Percentiles rank a stretch among this genome's conserved stretches.
These are phyloP conservation scores for Drosera capensis DNA, from an alignment of 148 eudicot species.

Conservation along the genomic window DNA sequence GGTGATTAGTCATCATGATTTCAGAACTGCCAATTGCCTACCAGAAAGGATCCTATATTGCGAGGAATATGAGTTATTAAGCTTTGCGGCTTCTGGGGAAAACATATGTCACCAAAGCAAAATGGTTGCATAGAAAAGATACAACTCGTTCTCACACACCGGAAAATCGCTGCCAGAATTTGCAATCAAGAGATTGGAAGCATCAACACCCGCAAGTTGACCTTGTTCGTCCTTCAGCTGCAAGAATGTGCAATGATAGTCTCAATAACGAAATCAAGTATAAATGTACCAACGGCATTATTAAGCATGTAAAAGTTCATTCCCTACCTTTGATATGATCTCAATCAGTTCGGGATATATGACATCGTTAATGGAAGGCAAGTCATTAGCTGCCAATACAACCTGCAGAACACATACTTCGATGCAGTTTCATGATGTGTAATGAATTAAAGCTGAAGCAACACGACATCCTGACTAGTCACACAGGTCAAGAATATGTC, in stretches of 20 bases:
- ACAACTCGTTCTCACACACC: slow-evolving; percentile 30
- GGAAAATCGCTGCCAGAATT: slow-evolving; percentile 99
- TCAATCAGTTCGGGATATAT: slow-evolving; percentile 73
- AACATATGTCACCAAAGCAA: neutral
- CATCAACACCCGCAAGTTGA: slow-evolving; percentile 70
- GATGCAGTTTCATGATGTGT: neutral
- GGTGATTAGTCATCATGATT: too few species aligned
- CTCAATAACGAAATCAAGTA: neutral
- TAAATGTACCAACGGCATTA: neutral
- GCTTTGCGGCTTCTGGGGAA: neutral
- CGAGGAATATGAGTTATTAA: too few species aligned
- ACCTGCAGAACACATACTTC: slow-evolving; percentile 35
- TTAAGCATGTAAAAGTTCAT: neutral
- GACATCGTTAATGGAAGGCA: slow-evolving; percentile 91
- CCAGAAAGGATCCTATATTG: too few species aligned
- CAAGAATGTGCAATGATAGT: slow-evolving; percentile 5
- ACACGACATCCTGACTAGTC: neutral
- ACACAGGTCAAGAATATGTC: neutral
- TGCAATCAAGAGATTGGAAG: slow-evolving; percentile 67
- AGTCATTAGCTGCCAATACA: slow-evolving; percentile 89
- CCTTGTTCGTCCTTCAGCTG: slow-evolving; percentile 92
- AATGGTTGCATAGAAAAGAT: neutral
- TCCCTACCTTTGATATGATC: slow-evolving; percentile 58
- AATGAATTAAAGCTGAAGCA: neutral
- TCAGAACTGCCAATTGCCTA: too few species aligned